A percentile compares a stretch with the other conserved stretches of the same genome.
Evolutionary conservation across 2,329 filamentous ascomycete species (phyloP).

Genomic region (Ceratocystis eucalypticola): DNA sequence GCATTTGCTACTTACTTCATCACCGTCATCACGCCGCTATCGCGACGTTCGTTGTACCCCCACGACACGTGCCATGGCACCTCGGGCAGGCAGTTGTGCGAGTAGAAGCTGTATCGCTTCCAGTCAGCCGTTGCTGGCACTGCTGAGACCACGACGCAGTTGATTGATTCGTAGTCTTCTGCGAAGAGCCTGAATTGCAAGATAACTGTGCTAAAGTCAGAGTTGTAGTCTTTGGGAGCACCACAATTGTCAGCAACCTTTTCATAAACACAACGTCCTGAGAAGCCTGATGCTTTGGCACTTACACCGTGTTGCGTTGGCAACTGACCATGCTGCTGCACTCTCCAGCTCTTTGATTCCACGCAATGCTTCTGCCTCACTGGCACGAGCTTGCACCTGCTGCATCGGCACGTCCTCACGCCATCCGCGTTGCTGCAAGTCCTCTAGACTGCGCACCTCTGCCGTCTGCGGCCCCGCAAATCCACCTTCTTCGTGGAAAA

Average conservation of each 20-base stretch:
- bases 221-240: conserved; percentile 9
- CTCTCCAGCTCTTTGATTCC: conserved; percentile 7
- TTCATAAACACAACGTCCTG: not conserved
- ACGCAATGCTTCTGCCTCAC: not conserved
- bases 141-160: conserved; percentile 20
- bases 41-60: conserved; percentile 25
- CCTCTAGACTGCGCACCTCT: not conserved
- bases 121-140: conserved; percentile 18
- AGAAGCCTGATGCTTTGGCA: not conserved
- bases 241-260: not conserved
- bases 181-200: conserved; percentile 12
- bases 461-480: conserved; percentile 6
- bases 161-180: conserved; percentile 12
- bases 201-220: conserved; percentile 14
- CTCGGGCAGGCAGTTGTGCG: conserved; percentile 21
- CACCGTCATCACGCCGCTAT: conserved; percentile 25
- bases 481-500: not conserved
- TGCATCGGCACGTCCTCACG: not conserved
- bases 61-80: conserved; percentile 25
- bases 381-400: not conserved
- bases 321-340: conserved; percentile 17
- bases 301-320: conserved; percentile 19
- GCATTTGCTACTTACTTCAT: conserved; percentile 23
- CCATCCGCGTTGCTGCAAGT: not conserved
- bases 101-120: conserved; percentile 22